These are phyloP conservation scores for Plenodomus tracheiphilus DNA, from an alignment of 2,329 filamentous ascomycete species.

Conservation along the genomic window DNA sequence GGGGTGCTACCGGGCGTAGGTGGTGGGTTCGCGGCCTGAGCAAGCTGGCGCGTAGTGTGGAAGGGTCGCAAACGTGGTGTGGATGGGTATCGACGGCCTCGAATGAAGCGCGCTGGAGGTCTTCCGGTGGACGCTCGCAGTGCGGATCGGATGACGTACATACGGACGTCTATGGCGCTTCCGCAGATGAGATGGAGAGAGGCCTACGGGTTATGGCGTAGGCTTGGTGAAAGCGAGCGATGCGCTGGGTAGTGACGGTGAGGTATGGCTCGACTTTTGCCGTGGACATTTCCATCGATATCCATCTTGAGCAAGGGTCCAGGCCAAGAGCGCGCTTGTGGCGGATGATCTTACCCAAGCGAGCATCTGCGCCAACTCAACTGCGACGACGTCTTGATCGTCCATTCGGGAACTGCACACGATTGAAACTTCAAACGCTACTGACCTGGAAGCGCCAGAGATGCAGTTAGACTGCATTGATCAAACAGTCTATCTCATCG, in stretches of 20 bases:
- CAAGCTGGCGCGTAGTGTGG: slow-evolving; percentile 36
- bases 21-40: slow-evolving; percentile 32
- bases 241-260: slow-evolving; percentile 22
- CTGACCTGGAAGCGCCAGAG: not conserved
- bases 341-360: slow-evolving; percentile 6
- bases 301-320: slow-evolving; percentile 15
- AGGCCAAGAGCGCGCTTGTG: slow-evolving; percentile 3
- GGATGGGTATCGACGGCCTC: slow-evolving; percentile 41
- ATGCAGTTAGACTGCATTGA: too few species aligned
- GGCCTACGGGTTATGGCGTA: slow-evolving; percentile 21
- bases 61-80: slow-evolving; percentile 36
- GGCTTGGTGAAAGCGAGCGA: slow-evolving; percentile 16
- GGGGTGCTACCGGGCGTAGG: slow-evolving; percentile 33
- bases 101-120: slow-evolving; percentile 43
- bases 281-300: slow-evolving; percentile 21
- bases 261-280: not conserved
- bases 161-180: slow-evolving; percentile 36
- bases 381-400: not conserved
- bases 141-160: slow-evolving; percentile 48
- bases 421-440: not conserved
- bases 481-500: too few species aligned
- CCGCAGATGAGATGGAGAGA: slow-evolving; percentile 13
- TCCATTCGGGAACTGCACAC: not conserved
- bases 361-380: not conserved
- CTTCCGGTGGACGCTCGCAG: slow-evolving; percentile 46